Conservation (phyloP, 2,329 filamentous ascomycete species). For the Penicillium fuscoglaucum region DNA sequence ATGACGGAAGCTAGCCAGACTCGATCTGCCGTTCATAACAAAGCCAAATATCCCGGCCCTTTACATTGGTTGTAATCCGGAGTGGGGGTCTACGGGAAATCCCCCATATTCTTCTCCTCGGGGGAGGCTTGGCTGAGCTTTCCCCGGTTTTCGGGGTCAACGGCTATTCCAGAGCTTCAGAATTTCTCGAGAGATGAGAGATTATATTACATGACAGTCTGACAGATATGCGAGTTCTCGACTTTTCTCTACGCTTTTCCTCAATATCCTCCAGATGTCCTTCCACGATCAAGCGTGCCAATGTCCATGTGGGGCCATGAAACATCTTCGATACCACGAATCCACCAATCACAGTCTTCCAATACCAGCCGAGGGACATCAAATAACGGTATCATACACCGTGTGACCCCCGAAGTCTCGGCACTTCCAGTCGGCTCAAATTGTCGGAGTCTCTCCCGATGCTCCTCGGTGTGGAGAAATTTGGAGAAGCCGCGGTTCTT, state of each 20-base stretch:
- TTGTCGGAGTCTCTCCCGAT: background rate
- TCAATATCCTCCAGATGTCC: background rate
- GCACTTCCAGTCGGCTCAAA: slow-evolving; percentile 29
- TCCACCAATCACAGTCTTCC: background rate
- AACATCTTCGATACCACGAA: background rate
- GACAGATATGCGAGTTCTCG: background rate
- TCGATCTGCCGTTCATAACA: slow-evolving; percentile 27
- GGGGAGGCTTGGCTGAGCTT: background rate
- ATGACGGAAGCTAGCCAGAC: slow-evolving; percentile 27
- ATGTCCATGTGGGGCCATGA: background rate
- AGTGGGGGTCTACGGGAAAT: slow-evolving; percentile 9
- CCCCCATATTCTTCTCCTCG: slow-evolving; percentile 2
- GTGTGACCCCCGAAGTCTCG: slow-evolving; percentile 16
- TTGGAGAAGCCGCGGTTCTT: slow-evolving; percentile 27
- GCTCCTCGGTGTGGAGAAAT: background rate
- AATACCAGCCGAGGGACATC: slow-evolving; percentile 23
- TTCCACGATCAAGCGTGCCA: background rate
- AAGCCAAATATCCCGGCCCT: background rate
- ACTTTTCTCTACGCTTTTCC: background rate
- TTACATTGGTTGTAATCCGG: background rate
- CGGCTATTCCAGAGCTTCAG: background rate
- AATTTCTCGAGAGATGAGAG: background rate
- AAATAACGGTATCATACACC: slow-evolving; percentile 33
- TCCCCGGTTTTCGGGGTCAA: slow-evolving; percentile 4
- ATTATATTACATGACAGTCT: no score